Percentiles rank a stretch among this genome's conserved stretches.
These are phyloP conservation scores for Oryza australiensis DNA, from an alignment of 176 grass and related monocot genomes.

Conservation along the genomic window DNA sequence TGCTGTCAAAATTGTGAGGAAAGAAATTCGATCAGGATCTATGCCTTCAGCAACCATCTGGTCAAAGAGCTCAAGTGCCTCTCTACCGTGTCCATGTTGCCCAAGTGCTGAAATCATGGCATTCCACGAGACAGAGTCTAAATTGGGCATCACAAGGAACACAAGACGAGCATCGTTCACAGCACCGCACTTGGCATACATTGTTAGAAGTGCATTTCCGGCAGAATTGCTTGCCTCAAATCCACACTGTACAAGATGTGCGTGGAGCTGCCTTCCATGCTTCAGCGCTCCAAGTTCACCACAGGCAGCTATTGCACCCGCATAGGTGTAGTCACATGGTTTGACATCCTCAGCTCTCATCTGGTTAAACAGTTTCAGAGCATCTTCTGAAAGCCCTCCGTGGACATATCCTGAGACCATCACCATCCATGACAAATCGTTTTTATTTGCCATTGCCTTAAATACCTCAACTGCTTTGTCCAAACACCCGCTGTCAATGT, in stretches of 20 bases:
- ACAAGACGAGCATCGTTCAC: slow-evolving; percentile 62
- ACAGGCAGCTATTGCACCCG: slow-evolving; percentile 71
- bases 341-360: slow-evolving; percentile 59
- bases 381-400: slow-evolving; percentile 66
- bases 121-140: slow-evolving; percentile 83
- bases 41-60: slow-evolving; percentile 61
- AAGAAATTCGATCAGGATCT: slow-evolving; percentile 71
- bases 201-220: slow-evolving; percentile 78
- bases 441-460: slow-evolving; percentile 68
- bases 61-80: slow-evolving; percentile 75
- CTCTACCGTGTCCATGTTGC: slow-evolving; percentile 74
- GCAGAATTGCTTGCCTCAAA: slow-evolving; percentile 83
- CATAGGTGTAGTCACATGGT: slow-evolving; percentile 75
- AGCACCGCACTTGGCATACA: slow-evolving; percentile 86
- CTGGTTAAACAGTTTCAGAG: slow-evolving; percentile 60
- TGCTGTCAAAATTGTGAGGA: slow-evolving; percentile 73
- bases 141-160: slow-evolving; percentile 69
- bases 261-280: slow-evolving; percentile 74
- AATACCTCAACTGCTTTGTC: slow-evolving; percentile 63
- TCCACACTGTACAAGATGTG: slow-evolving; percentile 64
- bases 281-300: slow-evolving; percentile 64
- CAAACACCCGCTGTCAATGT: slow-evolving; percentile 54
- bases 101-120: slow-evolving; percentile 86
- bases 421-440: slow-evolving; percentile 88
- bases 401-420: slow-evolving; percentile 86